phyloP scores from a whole-genome alignment of 2,329 filamentous ascomycete genomes.

The Botrytis pseudocinerea region DNA sequence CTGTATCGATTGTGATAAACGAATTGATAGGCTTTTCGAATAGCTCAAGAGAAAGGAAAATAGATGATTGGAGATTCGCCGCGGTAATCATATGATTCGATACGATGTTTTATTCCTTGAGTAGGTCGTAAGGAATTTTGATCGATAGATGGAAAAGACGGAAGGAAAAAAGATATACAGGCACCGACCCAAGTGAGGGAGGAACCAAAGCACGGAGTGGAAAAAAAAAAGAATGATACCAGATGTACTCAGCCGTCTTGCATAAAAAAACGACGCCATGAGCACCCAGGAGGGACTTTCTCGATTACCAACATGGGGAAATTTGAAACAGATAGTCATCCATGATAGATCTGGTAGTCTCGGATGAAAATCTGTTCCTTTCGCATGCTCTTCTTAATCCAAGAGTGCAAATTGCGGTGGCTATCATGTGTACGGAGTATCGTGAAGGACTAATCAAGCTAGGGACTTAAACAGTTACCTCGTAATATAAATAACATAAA shows the following conservation, averaged over 20 bases:
- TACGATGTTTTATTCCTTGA: slow-evolving; percentile 1
- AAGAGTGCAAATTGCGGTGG: background rate
- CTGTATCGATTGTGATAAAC: slow-evolving; percentile 15
- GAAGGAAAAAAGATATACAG: background rate
- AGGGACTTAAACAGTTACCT: background rate
- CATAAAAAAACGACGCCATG: slow-evolving; percentile 14
- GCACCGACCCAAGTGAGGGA: slow-evolving; percentile 13
- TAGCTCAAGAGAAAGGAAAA: slow-evolving; percentile 1
- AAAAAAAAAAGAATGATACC: background rate
- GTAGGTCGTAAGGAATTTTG: slow-evolving; percentile 8
- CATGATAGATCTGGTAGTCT: slow-evolving; percentile 1
- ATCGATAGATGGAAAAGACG: slow-evolving; percentile 2
- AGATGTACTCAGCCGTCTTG: slow-evolving; percentile 15
- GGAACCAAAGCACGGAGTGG: background rate
- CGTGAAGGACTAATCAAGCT: background rate
- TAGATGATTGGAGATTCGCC: background rate
- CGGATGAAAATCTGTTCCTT: slow-evolving; percentile 9
- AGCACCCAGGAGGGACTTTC: background rate
- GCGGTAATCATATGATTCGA: slow-evolving; percentile 3
- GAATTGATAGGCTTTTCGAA: background rate
- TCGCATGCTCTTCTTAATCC: background rate
- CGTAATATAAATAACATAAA: slow-evolving; percentile 1
- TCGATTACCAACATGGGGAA: slow-evolving; percentile 9
- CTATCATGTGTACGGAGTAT: background rate
- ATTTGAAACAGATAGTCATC: slow-evolving; percentile 10